Percentiles rank a stretch among this genome's conserved stretches.
phyloP scores from a whole-genome alignment of 305 asterid genomes.

The Withania somnifera region DNA sequence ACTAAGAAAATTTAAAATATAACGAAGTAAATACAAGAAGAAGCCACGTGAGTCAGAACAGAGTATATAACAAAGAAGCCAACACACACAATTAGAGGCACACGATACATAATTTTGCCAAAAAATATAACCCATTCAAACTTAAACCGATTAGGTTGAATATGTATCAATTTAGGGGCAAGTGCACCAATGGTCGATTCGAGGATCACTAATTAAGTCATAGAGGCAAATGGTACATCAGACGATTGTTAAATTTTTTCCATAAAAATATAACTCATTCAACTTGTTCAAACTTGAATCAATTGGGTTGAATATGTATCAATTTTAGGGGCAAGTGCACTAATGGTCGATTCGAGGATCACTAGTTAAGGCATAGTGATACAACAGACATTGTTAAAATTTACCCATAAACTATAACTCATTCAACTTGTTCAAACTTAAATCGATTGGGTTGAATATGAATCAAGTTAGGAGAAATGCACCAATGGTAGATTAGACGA shows the following conservation, averaged over 20 bases:
- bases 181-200: too few relatives aligned
- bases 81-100: background rate
- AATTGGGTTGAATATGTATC: background rate
- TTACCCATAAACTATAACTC: background rate
- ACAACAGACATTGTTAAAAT: too few relatives aligned
- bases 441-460: fast-evolving
- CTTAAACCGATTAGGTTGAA: fast-evolving
- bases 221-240: too few relatives aligned
- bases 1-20: background rate
- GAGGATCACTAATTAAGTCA: too few relatives aligned
- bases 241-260: background rate
- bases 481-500: too few relatives aligned
- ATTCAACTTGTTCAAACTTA: background rate
- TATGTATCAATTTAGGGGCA: background rate
- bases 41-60: background rate
- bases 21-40: background rate
- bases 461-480: too few relatives aligned
- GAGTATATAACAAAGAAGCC: background rate
- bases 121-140: background rate
- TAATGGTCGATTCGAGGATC: too few relatives aligned
- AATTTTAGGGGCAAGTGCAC: too few relatives aligned
- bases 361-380: too few relatives aligned
- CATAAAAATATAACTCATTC: background rate
- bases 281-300: background rate
- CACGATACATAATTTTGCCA: too few relatives aligned